Evolutionary conservation across 2,329 filamentous ascomycete species (phyloP).

Genomic region (Fonsecaea pugnacius): DNA sequence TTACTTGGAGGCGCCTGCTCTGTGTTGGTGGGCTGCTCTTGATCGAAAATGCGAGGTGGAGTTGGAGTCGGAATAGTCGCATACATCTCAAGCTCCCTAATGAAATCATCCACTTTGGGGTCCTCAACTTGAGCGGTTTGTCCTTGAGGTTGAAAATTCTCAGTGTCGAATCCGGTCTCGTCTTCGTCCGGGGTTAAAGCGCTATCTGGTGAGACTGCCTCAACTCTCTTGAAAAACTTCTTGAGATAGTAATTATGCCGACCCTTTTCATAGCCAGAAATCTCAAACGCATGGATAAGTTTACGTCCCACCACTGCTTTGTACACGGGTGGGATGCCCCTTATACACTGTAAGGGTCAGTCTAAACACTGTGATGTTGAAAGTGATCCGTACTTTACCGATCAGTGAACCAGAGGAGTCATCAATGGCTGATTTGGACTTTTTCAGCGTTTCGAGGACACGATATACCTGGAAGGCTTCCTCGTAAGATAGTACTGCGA

Average conservation of each 20-base stretch:
- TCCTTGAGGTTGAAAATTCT: not conserved
- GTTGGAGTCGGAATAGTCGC: not conserved
- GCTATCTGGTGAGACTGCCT: not conserved
- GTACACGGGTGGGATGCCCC: slow-evolving; percentile 9
- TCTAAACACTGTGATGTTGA: not conserved
- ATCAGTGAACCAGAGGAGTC: slow-evolving; percentile 14
- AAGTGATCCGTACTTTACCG: slow-evolving; percentile 9
- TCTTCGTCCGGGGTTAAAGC: not conserved
- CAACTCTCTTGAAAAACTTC: slow-evolving; percentile 15
- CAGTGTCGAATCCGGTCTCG: not conserved
- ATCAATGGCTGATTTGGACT: not conserved
- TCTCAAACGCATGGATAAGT: slow-evolving; percentile 14
- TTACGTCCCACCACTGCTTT: slow-evolving; percentile 21
- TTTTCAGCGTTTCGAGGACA: not conserved
- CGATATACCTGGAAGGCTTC: slow-evolving; percentile 10
- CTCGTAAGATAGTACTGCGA: slow-evolving; percentile 13
- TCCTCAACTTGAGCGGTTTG: not conserved
- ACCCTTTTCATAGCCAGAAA: slow-evolving; percentile 5
- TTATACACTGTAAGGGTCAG: slow-evolving; percentile 11
- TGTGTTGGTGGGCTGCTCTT: too few species aligned
- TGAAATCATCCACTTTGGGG: not conserved
- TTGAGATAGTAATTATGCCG: not conserved
- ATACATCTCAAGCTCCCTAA: not conserved
- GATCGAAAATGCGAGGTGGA: not conserved
- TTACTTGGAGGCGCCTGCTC: not conserved